Evolutionary conservation across 1,139 yeast species (phyloP), one percentile per base, ranked within the genome.

Genomic region (Suhomyces atakaporum): DNA sequence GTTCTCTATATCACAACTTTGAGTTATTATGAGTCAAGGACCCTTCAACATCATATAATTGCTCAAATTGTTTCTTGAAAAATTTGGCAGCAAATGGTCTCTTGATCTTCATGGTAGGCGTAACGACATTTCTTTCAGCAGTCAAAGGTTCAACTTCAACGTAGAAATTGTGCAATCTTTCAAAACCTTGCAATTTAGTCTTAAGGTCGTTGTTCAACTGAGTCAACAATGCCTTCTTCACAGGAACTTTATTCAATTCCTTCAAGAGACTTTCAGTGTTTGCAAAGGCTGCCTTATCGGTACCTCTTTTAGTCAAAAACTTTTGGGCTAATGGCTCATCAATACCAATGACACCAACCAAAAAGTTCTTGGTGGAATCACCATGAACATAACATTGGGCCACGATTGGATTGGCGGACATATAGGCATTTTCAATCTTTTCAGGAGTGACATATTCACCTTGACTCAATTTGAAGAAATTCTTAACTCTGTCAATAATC

Each of bases 401-500:
- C 38, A 56, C 38, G 9, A 53, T 24, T 3, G 54, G 46, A 44
- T 46, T 49, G 34, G 45, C 39, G 2, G 54, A 44, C 27, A 55
- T 40, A 40, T 54, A 56, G 16, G 43, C 36, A 39, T 50, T 55
- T 39, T 56, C 61, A 21, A 55, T 46, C 45, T 53, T 53, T 29
- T 56, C 61, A 10, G 61, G 60, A 15, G 60, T 53, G 16, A 56
- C 55, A 38, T 56, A 56, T 43, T 56, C 61, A 34, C 61, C 61
- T 36, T 56, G 61, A 23, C 59, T 53, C 49, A 57, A 54, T 49
- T 57, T 57, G 53, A 57, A 56, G 43, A 56, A 57, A 47, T 57
- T 57, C 51, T 57, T 57, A 29, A 57, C 62, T 25, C 62, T 42
- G 43, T 57, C 62, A 30, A 57, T 47, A 26, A 57, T 56, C 38